phyloP scores from a whole-genome alignment of 2,329 filamentous ascomycete species.

The Aspergillus caelatus region DNA sequence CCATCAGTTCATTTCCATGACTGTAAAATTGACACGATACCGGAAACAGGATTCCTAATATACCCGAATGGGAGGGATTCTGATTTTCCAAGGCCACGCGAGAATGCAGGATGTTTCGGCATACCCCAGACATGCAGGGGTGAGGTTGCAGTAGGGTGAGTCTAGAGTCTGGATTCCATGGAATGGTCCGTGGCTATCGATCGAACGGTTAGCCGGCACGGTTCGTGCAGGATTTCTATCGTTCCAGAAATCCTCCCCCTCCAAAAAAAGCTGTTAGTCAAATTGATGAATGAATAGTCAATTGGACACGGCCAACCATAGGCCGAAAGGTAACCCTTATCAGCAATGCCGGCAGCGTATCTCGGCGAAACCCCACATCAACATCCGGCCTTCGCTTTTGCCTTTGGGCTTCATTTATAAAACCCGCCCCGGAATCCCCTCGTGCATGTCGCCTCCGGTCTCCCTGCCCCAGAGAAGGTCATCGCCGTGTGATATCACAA shows the following conservation, averaged over 20 bases:
- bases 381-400: conserved; percentile 22
- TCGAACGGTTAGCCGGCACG: background rate
- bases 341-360: conserved; percentile 17
- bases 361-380: conserved; percentile 17
- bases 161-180: background rate
- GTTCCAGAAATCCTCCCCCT: background rate
- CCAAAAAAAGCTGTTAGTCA: conserved; percentile 11
- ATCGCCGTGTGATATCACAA: background rate
- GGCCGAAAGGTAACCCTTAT: conserved; percentile 17
- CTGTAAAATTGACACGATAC: background rate
- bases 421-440: background rate
- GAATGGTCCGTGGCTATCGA: background rate
- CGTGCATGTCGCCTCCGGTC: background rate
- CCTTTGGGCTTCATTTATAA: background rate
- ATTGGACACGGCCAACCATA: conserved; percentile 14
- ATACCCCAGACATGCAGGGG: background rate
- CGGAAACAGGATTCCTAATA: background rate
- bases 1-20: too few relatives aligned
- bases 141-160: background rate
- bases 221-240: background rate
- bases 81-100: background rate
- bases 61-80: background rate
- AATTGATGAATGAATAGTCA: conserved; percentile 1
- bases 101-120: background rate
- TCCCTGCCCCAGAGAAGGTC: background rate